A percentile compares a stretch with the other conserved stretches of the same genome.
Conservation (phyloP, 1,139 yeast genomes). For the Spencermartinsiella ligniputridi region DNA sequence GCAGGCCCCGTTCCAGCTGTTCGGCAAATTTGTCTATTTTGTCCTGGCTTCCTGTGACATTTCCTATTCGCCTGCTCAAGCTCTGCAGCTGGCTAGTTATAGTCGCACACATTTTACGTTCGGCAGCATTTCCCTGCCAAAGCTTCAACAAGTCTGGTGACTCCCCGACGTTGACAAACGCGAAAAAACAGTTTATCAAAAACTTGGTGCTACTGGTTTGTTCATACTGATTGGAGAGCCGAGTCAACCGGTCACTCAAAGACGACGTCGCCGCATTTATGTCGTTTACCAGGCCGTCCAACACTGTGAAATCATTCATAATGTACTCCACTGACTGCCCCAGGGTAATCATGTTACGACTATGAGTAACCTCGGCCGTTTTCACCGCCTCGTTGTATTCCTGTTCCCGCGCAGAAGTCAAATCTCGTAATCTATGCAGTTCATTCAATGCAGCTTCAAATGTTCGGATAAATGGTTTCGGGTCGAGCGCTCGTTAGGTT, state of each 20-base stretch:
- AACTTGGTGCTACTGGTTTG: slow-evolving; percentile 70
- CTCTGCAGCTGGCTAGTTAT: slow-evolving; percentile 62
- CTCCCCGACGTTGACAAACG: slow-evolving; percentile 57
- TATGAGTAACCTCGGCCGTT: slow-evolving; percentile 62
- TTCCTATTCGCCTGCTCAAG: slow-evolving; percentile 51
- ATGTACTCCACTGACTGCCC: slow-evolving; percentile 33
- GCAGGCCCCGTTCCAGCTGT: slow-evolving; percentile 59
- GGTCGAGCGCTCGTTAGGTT: slow-evolving; percentile 66
- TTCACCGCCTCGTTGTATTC: slow-evolving; percentile 54
- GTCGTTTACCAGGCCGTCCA: slow-evolving; percentile 53
- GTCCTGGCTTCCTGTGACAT: slow-evolving; percentile 46
- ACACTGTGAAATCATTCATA: slow-evolving; percentile 47
- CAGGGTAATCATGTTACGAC: slow-evolving; percentile 58
- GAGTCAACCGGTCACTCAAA: slow-evolving; percentile 66
- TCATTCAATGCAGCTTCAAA: slow-evolving; percentile 83
- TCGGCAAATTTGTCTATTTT: slow-evolving; percentile 70
- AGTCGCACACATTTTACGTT: slow-evolving; percentile 63
- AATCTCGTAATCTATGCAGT: slow-evolving; percentile 53
- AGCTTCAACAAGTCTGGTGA: slow-evolving; percentile 48
- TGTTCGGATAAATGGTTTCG: slow-evolving; percentile 90
- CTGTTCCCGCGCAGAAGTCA: slow-evolving; percentile 47
- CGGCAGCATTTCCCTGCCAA: slow-evolving; percentile 41
- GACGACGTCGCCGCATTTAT: slow-evolving; percentile 60
- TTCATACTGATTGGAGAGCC: slow-evolving; percentile 72
- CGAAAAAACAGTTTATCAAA: slow-evolving; percentile 71